Conservation (phyloP, 257 asterid species). For the Jacaranda mimosifolia region DNA sequence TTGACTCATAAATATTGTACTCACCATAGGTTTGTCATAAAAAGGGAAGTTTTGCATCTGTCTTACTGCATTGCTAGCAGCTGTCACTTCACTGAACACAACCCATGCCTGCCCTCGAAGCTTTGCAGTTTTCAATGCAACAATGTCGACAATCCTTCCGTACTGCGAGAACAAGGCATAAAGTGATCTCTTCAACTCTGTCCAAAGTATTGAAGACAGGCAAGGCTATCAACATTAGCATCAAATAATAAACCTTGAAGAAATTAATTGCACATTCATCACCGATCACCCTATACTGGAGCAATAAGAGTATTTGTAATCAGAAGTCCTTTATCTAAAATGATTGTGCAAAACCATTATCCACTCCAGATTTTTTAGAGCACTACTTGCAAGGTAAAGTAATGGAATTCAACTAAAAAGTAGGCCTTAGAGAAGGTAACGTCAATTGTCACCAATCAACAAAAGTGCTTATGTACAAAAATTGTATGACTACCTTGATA, state of each 20-base stretch:
- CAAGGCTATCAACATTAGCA: conserved; percentile 40
- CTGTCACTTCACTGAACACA: conserved; percentile 92
- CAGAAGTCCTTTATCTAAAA: conserved; percentile 10
- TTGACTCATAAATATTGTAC: conserved; percentile 22
- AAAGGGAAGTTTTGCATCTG: conserved; percentile 98
- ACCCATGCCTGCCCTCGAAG: conserved; percentile 99
- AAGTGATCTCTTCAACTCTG: conserved; percentile 99
- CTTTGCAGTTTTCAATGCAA: conserved; percentile 88
- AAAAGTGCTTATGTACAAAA: too few relatives aligned
- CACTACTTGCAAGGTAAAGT: background rate
- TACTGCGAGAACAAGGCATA: conserved; percentile 97
- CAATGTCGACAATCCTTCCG: conserved; percentile 95
- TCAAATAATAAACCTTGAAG: conserved; percentile 27
- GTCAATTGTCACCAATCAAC: too few relatives aligned
- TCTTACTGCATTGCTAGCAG: conserved; percentile 96
- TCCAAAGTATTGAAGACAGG: conserved; percentile 47
- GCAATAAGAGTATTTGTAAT: conserved; percentile 9
- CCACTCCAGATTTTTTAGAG: background rate
- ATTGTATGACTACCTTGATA: too few relatives aligned
- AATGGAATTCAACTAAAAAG: background rate
- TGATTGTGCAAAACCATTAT: background rate
- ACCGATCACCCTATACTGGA: background rate
- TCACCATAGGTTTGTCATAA: conserved; percentile 94
- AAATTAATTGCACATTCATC: conserved; percentile 13
- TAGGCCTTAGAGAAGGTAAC: too few relatives aligned